Evolutionary conservation across 345 rosid genomes (phyloP).

Genomic region (Syzygium aromaticum): DNA sequence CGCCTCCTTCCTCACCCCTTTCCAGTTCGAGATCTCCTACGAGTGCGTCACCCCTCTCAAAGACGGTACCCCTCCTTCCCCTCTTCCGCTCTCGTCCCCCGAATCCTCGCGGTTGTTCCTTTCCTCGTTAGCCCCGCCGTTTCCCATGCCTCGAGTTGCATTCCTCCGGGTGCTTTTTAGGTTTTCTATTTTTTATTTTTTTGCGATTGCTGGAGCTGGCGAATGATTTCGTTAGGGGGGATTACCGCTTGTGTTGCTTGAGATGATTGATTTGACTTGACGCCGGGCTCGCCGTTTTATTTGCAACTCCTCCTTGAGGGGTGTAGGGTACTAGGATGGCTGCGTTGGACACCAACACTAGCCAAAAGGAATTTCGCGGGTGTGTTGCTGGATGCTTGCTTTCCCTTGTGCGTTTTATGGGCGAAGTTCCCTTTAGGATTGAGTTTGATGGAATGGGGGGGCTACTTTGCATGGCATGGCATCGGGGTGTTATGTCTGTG

Average conservation of each 20-base stretch:
- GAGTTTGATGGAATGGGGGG: not conserved
- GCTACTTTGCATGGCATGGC: not conserved
- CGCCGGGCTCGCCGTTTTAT: not conserved
- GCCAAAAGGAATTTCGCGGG: not conserved
- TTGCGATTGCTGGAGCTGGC: too few relatives aligned
- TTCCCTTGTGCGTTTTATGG: not conserved
- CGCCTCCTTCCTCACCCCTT: conserved; percentile 72
- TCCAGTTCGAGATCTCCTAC: conserved; percentile 97
- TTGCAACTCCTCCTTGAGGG: not conserved
- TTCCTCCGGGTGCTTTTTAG: not conserved
- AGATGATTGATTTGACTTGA: not conserved
- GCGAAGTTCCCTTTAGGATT: not conserved
- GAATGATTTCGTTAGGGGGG: not conserved
- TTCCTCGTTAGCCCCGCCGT: not conserved
- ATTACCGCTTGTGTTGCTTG: not conserved
- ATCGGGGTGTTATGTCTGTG: not conserved
- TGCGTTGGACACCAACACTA: not conserved
- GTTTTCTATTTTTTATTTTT: not conserved
- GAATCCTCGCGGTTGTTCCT: not conserved
- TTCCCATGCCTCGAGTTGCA: not conserved
- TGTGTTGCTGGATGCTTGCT: not conserved
- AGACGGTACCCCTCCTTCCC: conserved; percentile 47
- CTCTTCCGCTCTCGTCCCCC: not conserved
- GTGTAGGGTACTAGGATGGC: not conserved
- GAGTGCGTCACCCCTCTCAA: conserved; percentile 94